Conservation (phyloP, 768 basidiomycete species). For the Neoboletus magnificus region DNA sequence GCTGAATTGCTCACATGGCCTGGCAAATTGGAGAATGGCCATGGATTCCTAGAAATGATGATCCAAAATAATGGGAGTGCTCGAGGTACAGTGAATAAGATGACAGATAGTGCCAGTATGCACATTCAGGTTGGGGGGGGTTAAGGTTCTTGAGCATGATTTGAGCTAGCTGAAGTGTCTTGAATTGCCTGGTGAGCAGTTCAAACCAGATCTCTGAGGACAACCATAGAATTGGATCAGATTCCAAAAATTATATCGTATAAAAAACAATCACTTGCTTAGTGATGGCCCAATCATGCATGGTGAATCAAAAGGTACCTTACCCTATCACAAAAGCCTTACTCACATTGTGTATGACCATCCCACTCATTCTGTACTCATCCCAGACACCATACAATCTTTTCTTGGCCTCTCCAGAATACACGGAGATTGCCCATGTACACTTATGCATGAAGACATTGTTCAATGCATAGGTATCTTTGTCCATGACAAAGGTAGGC, state of each 20-base stretch:
- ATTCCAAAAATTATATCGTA: not conserved
- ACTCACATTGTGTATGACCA: not conserved
- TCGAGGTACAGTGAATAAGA: not conserved
- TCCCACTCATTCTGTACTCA: constrained; percentile 9
- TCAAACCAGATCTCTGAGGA: constrained; percentile 7
- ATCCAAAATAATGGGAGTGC: constrained; percentile 6
- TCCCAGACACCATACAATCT: constrained; percentile 6
- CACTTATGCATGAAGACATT: constrained; percentile 1
- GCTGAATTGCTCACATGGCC: not conserved
- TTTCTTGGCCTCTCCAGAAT: constrained; percentile 1
- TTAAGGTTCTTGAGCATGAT: not conserved
- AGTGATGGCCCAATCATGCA: not conserved
- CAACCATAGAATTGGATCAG: constrained; percentile 1
- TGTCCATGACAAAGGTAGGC: no score
- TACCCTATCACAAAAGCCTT: not conserved
- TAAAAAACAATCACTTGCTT: not conserved
- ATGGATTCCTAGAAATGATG: constrained; percentile 10
- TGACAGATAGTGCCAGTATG: constrained; percentile 7
- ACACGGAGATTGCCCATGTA: not conserved
- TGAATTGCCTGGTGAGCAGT: not conserved
- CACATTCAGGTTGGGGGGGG: constrained; percentile 6
- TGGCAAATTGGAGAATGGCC: constrained; percentile 2
- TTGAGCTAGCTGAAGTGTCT: not conserved
- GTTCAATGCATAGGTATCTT: constrained; percentile 1
- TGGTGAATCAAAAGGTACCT: not conserved